phyloP scores from a whole-genome alignment of 2,329 filamentous ascomycete genomes.

The Teratosphaeria viscida region DNA sequence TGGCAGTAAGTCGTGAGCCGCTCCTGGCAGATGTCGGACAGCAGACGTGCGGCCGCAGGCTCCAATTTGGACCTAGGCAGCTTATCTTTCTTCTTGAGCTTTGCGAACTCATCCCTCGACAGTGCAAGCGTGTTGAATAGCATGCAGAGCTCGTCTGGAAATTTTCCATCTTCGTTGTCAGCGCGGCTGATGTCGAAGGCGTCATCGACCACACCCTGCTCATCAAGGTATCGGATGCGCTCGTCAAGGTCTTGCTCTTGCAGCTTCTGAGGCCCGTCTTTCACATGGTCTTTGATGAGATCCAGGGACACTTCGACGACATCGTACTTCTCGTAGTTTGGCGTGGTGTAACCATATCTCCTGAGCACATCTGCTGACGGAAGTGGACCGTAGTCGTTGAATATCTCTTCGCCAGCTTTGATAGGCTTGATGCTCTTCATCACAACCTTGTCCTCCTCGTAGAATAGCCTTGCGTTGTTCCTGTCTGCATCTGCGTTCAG shows the following conservation, averaged over 20 bases:
- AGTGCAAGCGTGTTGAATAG: conserved; percentile 37
- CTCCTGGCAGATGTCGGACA: conserved; percentile 30
- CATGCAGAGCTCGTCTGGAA: conserved; percentile 33
- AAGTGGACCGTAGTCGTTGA: conserved; percentile 82
- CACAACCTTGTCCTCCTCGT: conserved; percentile 50
- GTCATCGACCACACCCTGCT: conserved; percentile 57
- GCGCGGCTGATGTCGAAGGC: conserved; percentile 49
- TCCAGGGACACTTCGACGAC: conserved; percentile 67
- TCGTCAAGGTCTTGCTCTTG: conserved; percentile 2
- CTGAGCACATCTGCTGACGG: conserved; percentile 73
- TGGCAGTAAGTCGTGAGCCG: conserved; percentile 38
- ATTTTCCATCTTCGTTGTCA: conserved; percentile 25
- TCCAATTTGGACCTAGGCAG: conserved; percentile 30
- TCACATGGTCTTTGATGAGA: conserved; percentile 40
- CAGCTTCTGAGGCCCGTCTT: conserved; percentile 13
- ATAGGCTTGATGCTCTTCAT: conserved; percentile 65
- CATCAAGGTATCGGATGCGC: conserved; percentile 48
- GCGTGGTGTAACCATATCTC: conserved; percentile 78
- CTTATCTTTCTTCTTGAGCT: conserved; percentile 32
- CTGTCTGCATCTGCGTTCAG: conserved; percentile 74
- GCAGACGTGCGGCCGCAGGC: conserved; percentile 28
- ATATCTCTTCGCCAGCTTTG: conserved; percentile 60
- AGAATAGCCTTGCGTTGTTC: conserved; percentile 63
- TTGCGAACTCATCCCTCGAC: conserved; percentile 30
- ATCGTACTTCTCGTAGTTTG: conserved; percentile 66